phyloP scores from a whole-genome alignment of 768 basidiomycete species.

The Leccinellum rugosiceps region DNA sequence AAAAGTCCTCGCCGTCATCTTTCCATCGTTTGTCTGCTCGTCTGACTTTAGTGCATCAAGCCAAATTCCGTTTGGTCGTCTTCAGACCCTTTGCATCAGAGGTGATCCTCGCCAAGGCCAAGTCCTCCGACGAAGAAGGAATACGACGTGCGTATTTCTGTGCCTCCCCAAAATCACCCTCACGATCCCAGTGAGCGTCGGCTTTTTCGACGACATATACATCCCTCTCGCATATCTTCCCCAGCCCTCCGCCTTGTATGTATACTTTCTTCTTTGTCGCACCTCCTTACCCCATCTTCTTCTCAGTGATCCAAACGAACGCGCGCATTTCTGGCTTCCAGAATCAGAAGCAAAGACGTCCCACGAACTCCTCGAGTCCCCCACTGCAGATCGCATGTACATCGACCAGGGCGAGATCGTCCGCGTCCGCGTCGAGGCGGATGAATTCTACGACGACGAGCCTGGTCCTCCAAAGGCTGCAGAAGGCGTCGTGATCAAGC shows the following conservation, averaged over 20 bases:
- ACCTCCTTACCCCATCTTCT: neutral
- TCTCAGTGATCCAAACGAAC: constrained; percentile 73
- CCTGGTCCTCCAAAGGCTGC: constrained; percentile 77
- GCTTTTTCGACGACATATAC: constrained; percentile 94
- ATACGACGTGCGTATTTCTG: constrained; percentile 62
- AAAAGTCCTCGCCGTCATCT: constrained; percentile 51
- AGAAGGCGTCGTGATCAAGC: constrained; percentile 60
- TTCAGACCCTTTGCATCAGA: constrained; percentile 91
- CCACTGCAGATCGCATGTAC: constrained; percentile 68
- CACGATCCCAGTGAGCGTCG: constrained; percentile 62
- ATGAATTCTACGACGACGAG: constrained; percentile 84
- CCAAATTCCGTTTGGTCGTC: constrained; percentile 83
- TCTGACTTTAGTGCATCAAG: constrained; percentile 38
- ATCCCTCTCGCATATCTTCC: constrained; percentile 79
- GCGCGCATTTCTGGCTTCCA: constrained; percentile 81
- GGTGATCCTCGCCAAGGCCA: constrained; percentile 85
- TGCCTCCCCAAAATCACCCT: neutral
- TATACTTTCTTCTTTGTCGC: neutral
- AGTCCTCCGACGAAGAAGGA: constrained; percentile 80
- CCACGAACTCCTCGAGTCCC: constrained; percentile 68
- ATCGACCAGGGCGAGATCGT: constrained; percentile 74
- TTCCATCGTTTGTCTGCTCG: neutral
- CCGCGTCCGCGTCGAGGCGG: constrained; percentile 74
- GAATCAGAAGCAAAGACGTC: constrained; percentile 48
- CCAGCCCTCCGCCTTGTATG: constrained; percentile 76